Conservation (phyloP, 139 green algal genomes). For the Picochlorum sp. region DNA sequence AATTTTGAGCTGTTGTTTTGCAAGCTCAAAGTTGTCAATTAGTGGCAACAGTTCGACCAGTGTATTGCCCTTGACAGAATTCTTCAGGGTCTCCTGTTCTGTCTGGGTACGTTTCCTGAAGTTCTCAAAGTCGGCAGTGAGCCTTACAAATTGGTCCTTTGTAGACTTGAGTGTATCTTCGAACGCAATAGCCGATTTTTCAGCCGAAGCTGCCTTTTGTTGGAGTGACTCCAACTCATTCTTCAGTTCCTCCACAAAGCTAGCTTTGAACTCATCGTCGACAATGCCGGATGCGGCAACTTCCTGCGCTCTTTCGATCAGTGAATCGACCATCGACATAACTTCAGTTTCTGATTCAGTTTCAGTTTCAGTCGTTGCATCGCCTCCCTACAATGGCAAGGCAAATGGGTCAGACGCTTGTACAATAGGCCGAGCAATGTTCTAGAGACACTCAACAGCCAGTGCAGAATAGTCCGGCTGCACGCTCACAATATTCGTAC, state of each 20-base stretch:
- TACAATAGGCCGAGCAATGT: background rate
- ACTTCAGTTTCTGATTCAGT: conserved; percentile 1
- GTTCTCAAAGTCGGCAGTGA: conserved; percentile 99
- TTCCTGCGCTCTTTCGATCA: conserved; percentile 18
- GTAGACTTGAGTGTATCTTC: conserved; percentile 8
- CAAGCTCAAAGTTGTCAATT: conserved; percentile 95
- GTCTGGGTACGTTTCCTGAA: conserved; percentile 75
- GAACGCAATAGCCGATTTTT: background rate
- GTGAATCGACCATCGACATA: conserved; percentile 17
- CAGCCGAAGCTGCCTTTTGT: conserved; percentile 6
- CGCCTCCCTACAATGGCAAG: no score
- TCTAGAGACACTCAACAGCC: background rate
- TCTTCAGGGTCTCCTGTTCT: conserved; percentile 64
- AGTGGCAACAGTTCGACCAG: conserved; percentile 74
- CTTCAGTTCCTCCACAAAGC: conserved; percentile 23
- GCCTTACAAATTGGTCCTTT: conserved; percentile 77
- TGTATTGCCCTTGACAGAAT: conserved; percentile 53
- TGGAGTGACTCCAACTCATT: conserved; percentile 14
- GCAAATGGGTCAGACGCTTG: background rate
- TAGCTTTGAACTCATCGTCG: conserved; percentile 10
- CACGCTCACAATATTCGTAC: no score
- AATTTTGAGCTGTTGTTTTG: conserved; percentile 64
- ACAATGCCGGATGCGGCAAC: conserved; percentile 7
- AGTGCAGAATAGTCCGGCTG: background rate
- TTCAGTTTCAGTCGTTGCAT: no score